Conservation (phyloP, 495 filamentous ascomycete genomes). For the Aspergillus homomorphus region DNA sequence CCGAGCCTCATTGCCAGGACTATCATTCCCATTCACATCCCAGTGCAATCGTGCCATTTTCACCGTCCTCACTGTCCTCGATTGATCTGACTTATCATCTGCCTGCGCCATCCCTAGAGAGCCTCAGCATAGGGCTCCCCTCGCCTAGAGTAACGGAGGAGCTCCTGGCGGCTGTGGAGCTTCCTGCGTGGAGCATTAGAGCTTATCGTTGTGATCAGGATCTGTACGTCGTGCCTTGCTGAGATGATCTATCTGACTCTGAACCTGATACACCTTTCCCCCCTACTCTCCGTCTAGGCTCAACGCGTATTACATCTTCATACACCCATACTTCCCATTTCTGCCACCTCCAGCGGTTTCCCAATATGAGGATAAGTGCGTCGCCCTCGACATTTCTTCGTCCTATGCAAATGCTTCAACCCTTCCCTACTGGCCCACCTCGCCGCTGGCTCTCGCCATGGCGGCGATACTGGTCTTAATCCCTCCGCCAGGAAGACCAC, state of each 20-base stretch:
- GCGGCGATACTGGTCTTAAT: slow-evolving; percentile 49
- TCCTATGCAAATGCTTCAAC: slow-evolving; percentile 17
- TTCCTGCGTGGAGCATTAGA: not conserved
- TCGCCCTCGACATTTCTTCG: slow-evolving; percentile 13
- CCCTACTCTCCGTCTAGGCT: no score
- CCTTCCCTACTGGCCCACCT: slow-evolving; percentile 37
- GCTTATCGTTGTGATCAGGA: slow-evolving; percentile 28
- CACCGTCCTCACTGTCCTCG: not conserved
- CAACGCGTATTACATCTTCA: slow-evolving; percentile 53
- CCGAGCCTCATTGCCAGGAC: not conserved
- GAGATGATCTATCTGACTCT: not conserved
- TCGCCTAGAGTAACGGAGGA: not conserved
- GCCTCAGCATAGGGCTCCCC: not conserved
- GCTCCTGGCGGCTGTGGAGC: not conserved
- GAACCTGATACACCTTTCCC: slow-evolving; percentile 14
- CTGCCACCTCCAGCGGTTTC: slow-evolving; percentile 40
- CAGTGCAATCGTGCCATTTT: not conserved
- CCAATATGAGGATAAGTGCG: slow-evolving; percentile 35
- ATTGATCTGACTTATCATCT: not conserved
- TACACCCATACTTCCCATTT: slow-evolving; percentile 53
- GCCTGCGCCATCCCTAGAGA: not conserved
- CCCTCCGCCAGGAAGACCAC: slow-evolving; percentile 37
- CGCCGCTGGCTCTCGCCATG: slow-evolving; percentile 46
- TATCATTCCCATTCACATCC: slow-evolving; percentile 1
- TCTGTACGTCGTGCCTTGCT: slow-evolving; percentile 19